phyloP scores from a whole-genome alignment of 2,329 filamentous ascomycete species.

The Westerdykella sp. region DNA sequence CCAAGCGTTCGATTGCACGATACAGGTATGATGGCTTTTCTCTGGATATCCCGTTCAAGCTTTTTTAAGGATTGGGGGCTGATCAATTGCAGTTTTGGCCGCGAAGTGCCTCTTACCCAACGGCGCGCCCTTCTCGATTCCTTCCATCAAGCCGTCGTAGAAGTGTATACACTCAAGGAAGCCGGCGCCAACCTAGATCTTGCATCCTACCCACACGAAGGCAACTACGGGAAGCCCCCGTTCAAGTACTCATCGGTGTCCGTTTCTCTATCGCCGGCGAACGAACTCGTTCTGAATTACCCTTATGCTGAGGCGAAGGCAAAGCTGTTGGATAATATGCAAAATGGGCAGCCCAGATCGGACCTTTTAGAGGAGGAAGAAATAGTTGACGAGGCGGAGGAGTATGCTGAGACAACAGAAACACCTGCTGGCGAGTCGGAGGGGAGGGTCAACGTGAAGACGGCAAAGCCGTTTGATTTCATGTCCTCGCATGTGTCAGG shows the following conservation, averaged over 20 bases:
- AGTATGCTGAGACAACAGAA: slow-evolving; percentile 4
- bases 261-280: not conserved
- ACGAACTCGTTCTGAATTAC: slow-evolving; percentile 16
- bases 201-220: slow-evolving; percentile 20
- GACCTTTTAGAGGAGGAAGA: slow-evolving; percentile 14
- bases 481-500: slow-evolving; percentile 16
- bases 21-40: not conserved
- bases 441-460: slow-evolving; percentile 15
- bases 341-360: slow-evolving; percentile 14
- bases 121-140: slow-evolving; percentile 19
- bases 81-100: too few relatives aligned
- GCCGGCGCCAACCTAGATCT: slow-evolving; percentile 23
- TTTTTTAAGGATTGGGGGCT: too few relatives aligned
- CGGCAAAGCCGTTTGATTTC: slow-evolving; percentile 31
- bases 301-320: slow-evolving; percentile 16
- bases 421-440: slow-evolving; percentile 8
- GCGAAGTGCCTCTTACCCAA: too few relatives aligned
- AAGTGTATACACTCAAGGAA: slow-evolving; percentile 45
- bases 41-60: slow-evolving; percentile 5
- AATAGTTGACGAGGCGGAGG: slow-evolving; percentile 12
- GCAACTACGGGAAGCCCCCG: slow-evolving; percentile 20
- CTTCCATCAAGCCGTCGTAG: slow-evolving; percentile 52
- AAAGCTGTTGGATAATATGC: slow-evolving; percentile 19
- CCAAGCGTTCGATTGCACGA: not conserved
- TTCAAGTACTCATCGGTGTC: not conserved